Conservation (phyloP, 768 basidiomycete genomes). For the Lentinula edodes region DNA sequence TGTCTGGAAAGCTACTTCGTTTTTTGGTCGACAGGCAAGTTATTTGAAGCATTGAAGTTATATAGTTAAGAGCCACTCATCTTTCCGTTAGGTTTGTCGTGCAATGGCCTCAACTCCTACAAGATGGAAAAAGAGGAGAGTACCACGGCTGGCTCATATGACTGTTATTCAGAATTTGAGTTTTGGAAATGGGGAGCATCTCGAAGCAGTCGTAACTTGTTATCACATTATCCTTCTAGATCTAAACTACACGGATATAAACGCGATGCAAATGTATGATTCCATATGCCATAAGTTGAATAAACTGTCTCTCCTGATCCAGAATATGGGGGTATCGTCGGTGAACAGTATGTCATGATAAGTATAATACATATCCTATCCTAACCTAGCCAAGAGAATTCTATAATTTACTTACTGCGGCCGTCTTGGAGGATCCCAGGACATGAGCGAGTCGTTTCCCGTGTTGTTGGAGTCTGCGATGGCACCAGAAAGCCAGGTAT, state of each 20-base stretch:
- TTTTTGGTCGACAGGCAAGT: conserved; percentile 76
- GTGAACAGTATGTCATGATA: too few relatives aligned
- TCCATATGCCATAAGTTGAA: too few relatives aligned
- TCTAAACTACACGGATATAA: too few relatives aligned
- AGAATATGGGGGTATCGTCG: too few relatives aligned
- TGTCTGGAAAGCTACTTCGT: conserved; percentile 78
- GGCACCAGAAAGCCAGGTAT: conserved; percentile 14
- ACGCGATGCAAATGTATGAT: too few relatives aligned
- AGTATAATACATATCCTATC: too few relatives aligned
- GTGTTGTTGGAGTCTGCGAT: conserved; percentile 25
- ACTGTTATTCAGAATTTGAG: conserved; percentile 11
- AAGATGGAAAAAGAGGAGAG: conserved; percentile 36
- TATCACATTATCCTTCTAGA: not conserved
- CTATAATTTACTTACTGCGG: not conserved
- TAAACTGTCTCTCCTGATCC: too few relatives aligned
- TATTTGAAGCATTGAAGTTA: not conserved
- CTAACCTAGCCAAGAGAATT: not conserved
- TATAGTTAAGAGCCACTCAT: not conserved
- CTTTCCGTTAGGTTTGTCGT: conserved; percentile 66
- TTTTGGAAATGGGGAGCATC: too few relatives aligned
- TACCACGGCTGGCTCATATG: conserved; percentile 65
- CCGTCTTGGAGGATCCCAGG: conserved; percentile 48
- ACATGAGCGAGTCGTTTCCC: conserved; percentile 56
- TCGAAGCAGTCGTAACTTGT: too few relatives aligned
- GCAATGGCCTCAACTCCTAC: conserved; percentile 74